Percentiles rank a stretch among this genome's conserved stretches.
phyloP scores from a whole-genome alignment of 2,329 filamentous ascomycete species.

The Sclerotinia sclerotiorum region DNA sequence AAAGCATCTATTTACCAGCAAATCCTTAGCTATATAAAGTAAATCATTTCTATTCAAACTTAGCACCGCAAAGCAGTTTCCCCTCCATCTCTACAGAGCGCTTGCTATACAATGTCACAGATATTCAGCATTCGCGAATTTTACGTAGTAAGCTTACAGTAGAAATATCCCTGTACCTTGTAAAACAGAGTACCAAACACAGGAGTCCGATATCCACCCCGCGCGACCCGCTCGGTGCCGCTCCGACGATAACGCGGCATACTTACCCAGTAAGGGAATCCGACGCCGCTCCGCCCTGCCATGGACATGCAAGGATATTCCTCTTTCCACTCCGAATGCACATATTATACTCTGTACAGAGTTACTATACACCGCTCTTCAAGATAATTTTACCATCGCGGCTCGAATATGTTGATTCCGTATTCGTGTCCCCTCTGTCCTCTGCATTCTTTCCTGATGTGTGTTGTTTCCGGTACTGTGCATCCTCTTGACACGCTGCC shows the following conservation, averaged over 20 bases:
- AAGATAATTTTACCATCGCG: background rate
- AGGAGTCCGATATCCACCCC: background rate
- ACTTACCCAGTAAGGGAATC: background rate
- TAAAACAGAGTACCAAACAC: too few species aligned
- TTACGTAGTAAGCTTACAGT: too few species aligned
- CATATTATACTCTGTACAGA: background rate
- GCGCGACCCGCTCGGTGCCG: too few species aligned
- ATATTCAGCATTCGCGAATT: too few species aligned
- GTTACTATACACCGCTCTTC: background rate
- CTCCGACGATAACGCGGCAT: background rate
- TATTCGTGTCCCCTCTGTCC: background rate
- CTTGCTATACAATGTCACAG: too few species aligned
- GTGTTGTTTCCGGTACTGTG: background rate
- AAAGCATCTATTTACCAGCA: too few species aligned
- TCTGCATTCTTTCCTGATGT: background rate
- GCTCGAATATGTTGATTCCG: background rate
- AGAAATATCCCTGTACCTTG: too few species aligned
- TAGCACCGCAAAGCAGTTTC: too few species aligned
- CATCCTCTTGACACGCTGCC: background rate
- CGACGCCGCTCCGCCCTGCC: background rate
- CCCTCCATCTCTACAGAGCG: too few species aligned
- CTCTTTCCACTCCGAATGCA: background rate
- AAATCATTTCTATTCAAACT: too few species aligned
- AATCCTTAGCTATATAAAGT: too few species aligned
- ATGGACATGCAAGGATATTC: background rate